phyloP scores from a whole-genome alignment of 208 protist genomes.

The Vickermania ingenoplastis region DNA sequence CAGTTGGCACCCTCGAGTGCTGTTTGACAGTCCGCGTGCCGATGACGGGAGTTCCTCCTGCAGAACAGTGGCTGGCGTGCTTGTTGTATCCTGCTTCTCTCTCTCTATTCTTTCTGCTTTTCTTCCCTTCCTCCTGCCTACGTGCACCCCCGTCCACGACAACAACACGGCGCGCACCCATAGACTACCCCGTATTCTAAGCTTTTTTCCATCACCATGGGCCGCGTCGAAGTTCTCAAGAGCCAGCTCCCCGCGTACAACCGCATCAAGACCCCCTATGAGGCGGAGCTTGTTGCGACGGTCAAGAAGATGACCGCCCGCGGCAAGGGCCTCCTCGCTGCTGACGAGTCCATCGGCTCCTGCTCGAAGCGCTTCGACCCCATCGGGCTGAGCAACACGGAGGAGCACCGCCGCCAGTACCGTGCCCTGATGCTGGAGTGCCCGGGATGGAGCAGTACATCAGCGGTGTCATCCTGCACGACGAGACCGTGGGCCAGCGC shows the following conservation, averaged over 20 bases:
- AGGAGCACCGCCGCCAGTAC: slow-evolving; percentile 91
- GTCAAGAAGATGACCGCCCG: slow-evolving; percentile 57
- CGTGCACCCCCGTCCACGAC: no score
- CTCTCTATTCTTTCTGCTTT: no score
- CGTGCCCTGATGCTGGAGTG: slow-evolving; percentile 83
- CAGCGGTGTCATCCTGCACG: slow-evolving; percentile 94
- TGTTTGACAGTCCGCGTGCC: no score
- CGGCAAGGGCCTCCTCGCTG: slow-evolving; percentile 96
- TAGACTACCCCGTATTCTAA: no score
- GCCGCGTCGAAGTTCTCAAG: slow-evolving; percentile 68
- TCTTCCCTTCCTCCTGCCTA: no score
- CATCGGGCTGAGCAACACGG: slow-evolving; percentile 93
- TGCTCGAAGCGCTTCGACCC: slow-evolving; percentile 92
- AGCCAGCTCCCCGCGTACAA: slow-evolving; percentile 78
- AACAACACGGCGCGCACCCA: no score
- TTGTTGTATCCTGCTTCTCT: no score
- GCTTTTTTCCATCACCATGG: no score
- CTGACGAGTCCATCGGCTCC: slow-evolving; percentile 93
- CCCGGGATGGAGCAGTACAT: slow-evolving; percentile 88
- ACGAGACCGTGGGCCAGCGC: slow-evolving; percentile 95
- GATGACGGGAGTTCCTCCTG: no score
- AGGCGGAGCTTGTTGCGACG: slow-evolving; percentile 58
- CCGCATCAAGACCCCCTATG: slow-evolving; percentile 68
- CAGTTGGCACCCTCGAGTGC: no score
- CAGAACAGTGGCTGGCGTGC: no score